A percentile compares a stretch with the other conserved stretches of the same genome.
Evolutionary conservation across 1,284 basidiomycete genomes (phyloP).

Genomic region (Cronartium quercuum): DNA sequence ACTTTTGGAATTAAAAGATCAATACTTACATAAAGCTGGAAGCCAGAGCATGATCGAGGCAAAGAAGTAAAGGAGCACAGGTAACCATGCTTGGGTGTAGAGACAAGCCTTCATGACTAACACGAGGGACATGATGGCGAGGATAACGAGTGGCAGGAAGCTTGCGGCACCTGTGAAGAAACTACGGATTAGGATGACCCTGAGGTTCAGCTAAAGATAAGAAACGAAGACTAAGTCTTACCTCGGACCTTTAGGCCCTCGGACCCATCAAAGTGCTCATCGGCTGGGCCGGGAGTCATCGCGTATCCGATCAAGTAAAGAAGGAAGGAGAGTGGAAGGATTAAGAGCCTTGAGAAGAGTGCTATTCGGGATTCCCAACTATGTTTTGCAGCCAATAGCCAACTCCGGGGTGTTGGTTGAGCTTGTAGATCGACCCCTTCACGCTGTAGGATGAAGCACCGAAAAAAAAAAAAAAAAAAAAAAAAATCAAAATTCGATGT

Average conservation of each 20-base stretch:
- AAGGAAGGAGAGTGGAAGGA: conserved; percentile 4
- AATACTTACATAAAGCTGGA: conserved; percentile 15
- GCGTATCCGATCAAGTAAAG: conserved; percentile 24
- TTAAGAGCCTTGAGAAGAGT: neutral
- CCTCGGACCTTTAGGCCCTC: neutral
- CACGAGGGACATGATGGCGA: neutral
- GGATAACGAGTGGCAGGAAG: conserved; percentile 11
- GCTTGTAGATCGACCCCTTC: conserved; percentile 11
- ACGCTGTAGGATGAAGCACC: neutral
- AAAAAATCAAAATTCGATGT: neutral
- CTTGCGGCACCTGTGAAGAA: conserved; percentile 9
- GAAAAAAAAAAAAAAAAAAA: neutral
- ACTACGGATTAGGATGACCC: neutral
- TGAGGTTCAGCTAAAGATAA: neutral
- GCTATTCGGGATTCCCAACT: neutral
- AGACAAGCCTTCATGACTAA: neutral
- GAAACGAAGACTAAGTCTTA: neutral
- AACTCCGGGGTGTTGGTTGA: neutral
- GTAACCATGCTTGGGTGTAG: conserved; percentile 15
- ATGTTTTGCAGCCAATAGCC: neutral
- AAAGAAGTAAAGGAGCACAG: conserved; percentile 1
- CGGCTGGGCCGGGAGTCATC: neutral
- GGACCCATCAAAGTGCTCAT: neutral
- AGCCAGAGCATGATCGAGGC: conserved; percentile 15
- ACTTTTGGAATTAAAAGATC: no score